These are phyloP conservation scores for Starmerella sp. DNA, from an alignment of 805 yeast genomes.

Conservation along the genomic window DNA sequence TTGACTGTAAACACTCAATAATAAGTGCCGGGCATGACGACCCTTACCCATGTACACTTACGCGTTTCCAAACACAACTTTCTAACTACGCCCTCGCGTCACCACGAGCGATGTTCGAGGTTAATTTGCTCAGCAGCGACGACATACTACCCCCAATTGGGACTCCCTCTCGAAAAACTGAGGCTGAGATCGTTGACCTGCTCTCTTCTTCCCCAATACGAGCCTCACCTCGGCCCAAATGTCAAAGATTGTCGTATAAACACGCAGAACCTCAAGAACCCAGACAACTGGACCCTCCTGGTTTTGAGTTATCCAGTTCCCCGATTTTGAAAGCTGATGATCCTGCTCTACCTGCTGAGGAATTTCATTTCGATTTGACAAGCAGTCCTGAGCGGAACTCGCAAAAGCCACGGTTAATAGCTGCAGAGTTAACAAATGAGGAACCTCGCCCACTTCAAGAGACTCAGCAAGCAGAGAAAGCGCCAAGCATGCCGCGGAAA, in stretches of 20 bases:
- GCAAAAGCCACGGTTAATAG: too few relatives aligned
- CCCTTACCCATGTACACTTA: background rate
- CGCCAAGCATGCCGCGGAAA: background rate
- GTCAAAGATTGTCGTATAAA: background rate
- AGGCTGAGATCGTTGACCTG: conserved; percentile 10
- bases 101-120: background rate
- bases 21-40: background rate
- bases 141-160: background rate
- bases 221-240: background rate
- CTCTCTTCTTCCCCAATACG: conserved; percentile 9
- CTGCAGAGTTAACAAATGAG: too few relatives aligned
- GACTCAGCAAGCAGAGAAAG: background rate
- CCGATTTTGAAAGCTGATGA: background rate
- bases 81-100: background rate
- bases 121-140: conserved; percentile 11
- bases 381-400: background rate
- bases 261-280: background rate
- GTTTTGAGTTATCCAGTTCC: background rate
- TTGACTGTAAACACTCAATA: background rate
- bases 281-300: background rate
- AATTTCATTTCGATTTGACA: background rate
- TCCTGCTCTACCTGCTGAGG: background rate
- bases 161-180: background rate
- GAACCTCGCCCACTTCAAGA: too few relatives aligned
- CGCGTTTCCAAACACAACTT: background rate